Evolutionary conservation across 2,329 filamentous ascomycete species (phyloP), one percentile per base, ranked within the genome.

Genomic region (Penicillium janthinellum): DNA sequence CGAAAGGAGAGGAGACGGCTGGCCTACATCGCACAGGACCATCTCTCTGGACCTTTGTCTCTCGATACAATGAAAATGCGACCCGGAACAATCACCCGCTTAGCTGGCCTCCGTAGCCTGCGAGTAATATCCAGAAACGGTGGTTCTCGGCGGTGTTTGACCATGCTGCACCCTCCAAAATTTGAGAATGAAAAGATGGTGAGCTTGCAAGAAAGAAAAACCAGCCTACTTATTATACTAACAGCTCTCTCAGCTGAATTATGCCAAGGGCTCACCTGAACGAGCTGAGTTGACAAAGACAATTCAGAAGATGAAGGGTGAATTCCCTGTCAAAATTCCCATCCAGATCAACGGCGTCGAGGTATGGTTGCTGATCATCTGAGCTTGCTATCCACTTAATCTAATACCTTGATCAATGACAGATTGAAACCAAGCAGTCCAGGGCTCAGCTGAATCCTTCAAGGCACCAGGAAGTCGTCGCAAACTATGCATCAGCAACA

Each of bases 121-220:
- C 61, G 45, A 39, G 28, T 47, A 25, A 20, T 20, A 11, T 4
- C 47, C 8, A 35, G 50, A 25, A 58, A 57, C 61, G 54, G 58
- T 22, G 5, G 31, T 25, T 14, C 49, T 17, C 58, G 60, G n/a
- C 56, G 62, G 8, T 56, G 31, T 41, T 41, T 67, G 58, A 67
- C 61, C 4, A 64, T 67, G 63, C 47, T 67, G 12, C 57, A 54
- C 14, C 68, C 68, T 11, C 68, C 68, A 5, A 69, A 66, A 42
- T 71, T 71, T 20, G 65, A 64, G 20, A 71, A 71, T 56, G 69
- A 70, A 42, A 68, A 67, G 44, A 62, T 61, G 61, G 68, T 70
- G 38, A 55, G 59, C n/a, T 31, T 25, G 22, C 37, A 2, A 20
- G 5, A 2, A 41, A 11, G 22, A 25, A 41, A 31, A n/a, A 10